Conservation (phyloP, 768 basidiomycete species). For the Thelephora ganbajun region DNA sequence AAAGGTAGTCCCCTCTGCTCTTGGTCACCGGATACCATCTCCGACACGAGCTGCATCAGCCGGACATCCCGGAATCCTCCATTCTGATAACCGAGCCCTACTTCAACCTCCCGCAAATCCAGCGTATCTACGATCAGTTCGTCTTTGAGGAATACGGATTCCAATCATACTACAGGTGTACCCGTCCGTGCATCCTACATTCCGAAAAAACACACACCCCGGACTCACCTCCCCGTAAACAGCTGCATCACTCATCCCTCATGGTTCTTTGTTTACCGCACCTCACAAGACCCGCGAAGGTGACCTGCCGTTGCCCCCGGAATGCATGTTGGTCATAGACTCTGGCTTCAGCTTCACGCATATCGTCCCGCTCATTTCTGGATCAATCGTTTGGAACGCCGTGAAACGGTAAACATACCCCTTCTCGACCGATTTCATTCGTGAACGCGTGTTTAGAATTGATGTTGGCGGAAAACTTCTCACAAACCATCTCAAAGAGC, state of each 20-base stretch:
- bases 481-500: slow-evolving; percentile 89
- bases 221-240: slow-evolving; percentile 5
- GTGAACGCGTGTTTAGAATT: slow-evolving; percentile 37
- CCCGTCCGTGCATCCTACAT: slow-evolving; percentile 41
- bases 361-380: slow-evolving; percentile 69
- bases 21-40: slow-evolving; percentile 2
- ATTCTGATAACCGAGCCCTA: slow-evolving; percentile 88
- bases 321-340: slow-evolving; percentile 77
- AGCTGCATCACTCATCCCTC: slow-evolving; percentile 74
- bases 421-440: background rate
- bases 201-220: slow-evolving; percentile 9
- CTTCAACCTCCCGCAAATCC: slow-evolving; percentile 85
- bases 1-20: slow-evolving; percentile 30
- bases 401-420: slow-evolving; percentile 50
- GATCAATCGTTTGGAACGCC: slow-evolving; percentile 62
- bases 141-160: slow-evolving; percentile 97
- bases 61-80: slow-evolving; percentile 58
- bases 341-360: slow-evolving; percentile 93
- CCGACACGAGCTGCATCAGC: slow-evolving; percentile 23
- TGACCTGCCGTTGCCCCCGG: slow-evolving; percentile 34
- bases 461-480: slow-evolving; percentile 92
- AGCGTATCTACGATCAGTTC: slow-evolving; percentile 89
- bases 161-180: slow-evolving; percentile 61
- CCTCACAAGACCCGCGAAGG: no score
- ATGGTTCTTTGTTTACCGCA: slow-evolving; percentile 53